A percentile compares a stretch with the other conserved stretches of the same genome.
Evolutionary conservation across 768 basidiomycete genomes (phyloP).

Genomic region (Suillus hirtellus): DNA sequence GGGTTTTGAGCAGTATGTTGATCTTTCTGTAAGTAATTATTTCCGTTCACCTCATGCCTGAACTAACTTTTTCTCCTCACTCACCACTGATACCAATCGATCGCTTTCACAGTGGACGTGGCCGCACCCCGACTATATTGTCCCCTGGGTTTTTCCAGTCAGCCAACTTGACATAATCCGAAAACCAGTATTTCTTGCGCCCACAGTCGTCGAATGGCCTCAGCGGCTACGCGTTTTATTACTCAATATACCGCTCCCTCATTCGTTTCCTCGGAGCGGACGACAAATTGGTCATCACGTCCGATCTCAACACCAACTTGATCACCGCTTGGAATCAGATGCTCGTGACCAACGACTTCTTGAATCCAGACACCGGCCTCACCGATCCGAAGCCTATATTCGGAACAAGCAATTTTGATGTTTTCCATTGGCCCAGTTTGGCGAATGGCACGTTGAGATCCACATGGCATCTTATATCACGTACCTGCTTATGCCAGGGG

Average conservation of each 20-base stretch:
- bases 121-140: conserved; percentile 72
- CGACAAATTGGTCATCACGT: conserved; percentile 64
- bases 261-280: conserved; percentile 94
- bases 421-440: conserved; percentile 91
- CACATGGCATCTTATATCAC: conserved; percentile 74
- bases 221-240: conserved; percentile 88
- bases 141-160: conserved; percentile 60
- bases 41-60: conserved; percentile 5
- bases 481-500: conserved; percentile 82
- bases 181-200: conserved; percentile 81
- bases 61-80: not conserved
- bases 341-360: conserved; percentile 83
- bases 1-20: conserved; percentile 83
- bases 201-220: conserved; percentile 58
- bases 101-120: conserved; percentile 67
- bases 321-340: conserved; percentile 91
- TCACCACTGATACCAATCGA: not conserved
- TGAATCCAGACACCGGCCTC: conserved; percentile 63
- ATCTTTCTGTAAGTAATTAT: conserved; percentile 60
- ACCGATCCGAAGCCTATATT: conserved; percentile 85
- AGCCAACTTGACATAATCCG: conserved; percentile 58
- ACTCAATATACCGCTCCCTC: conserved; percentile 87
- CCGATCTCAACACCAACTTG: conserved; percentile 77
- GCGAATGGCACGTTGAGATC: conserved; percentile 81
- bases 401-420: conserved; percentile 92